Evolutionary conservation across 257 asterid species (phyloP).

Genomic region (Buddleja alternifolia): DNA sequence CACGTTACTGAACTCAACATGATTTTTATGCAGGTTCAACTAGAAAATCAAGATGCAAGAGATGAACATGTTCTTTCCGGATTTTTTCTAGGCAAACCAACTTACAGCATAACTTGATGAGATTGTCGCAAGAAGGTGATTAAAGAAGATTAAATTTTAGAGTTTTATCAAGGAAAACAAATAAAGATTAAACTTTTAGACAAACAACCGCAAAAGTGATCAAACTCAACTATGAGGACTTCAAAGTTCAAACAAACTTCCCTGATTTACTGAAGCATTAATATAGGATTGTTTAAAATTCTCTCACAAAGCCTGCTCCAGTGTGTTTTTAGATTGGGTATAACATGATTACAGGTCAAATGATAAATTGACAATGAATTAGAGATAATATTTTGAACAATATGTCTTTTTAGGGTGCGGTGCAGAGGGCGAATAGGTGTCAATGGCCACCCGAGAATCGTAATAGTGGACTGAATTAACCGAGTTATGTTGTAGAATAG

Average conservation of each 20-base stretch:
- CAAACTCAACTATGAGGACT: neutral
- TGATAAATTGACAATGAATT: neutral
- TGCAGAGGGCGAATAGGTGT: neutral
- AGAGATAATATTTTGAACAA: neutral
- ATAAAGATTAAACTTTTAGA: neutral
- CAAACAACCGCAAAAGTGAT: neutral
- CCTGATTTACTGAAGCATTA: neutral
- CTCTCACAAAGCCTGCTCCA: neutral
- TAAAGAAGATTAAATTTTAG: too few relatives aligned
- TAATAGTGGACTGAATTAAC: neutral
- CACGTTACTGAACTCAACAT: too few relatives aligned
- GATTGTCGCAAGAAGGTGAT: too few relatives aligned
- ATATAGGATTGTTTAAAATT: neutral
- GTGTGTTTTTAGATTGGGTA: neutral
- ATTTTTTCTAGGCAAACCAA: too few relatives aligned
- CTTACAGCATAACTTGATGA: too few relatives aligned
- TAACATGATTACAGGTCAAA: neutral
- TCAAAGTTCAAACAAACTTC: neutral
- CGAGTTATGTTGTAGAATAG: neutral
- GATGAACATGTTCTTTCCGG: too few relatives aligned
- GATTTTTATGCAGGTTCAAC: too few relatives aligned
- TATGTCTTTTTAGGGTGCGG: neutral
- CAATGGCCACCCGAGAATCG: neutral
- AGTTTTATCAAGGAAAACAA: conserved; percentile 4
- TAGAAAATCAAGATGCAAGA: too few relatives aligned